A percentile compares a stretch with the other conserved stretches of the same genome.
Conservation (phyloP, 257 asterid genomes). For the Capsicum baccatum region DNA sequence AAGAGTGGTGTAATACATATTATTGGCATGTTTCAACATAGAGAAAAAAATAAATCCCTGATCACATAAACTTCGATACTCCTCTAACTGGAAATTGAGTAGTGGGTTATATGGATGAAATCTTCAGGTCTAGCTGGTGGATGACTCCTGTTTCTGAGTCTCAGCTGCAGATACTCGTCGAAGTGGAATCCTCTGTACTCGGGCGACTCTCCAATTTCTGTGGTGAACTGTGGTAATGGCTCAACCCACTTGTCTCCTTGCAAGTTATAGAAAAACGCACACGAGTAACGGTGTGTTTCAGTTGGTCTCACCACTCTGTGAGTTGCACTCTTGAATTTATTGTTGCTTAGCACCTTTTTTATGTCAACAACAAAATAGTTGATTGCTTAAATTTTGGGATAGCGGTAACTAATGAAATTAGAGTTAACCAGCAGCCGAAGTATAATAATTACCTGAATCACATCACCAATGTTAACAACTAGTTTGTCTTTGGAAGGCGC, state of each 20-base stretch:
- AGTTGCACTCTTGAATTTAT: conserved; percentile 52
- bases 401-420: not conserved
- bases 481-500: no score
- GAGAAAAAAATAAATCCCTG: not conserved
- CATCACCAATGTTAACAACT: no score
- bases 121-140: conserved; percentile 47
- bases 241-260: conserved; percentile 57
- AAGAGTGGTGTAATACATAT: not conserved
- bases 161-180: conserved; percentile 45
- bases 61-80: not conserved
- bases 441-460: no score
- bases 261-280: conserved; percentile 48
- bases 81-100: not conserved
- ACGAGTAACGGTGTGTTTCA: conserved; percentile 45
- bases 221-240: conserved; percentile 51
- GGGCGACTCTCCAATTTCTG: conserved; percentile 44
- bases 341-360: conserved; percentile 48
- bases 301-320: conserved; percentile 50
- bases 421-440: not conserved
- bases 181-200: conserved; percentile 51
- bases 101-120: not conserved
- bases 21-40: not conserved
- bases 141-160: conserved; percentile 53
- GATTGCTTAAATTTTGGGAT: not conserved
- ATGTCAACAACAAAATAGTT: not conserved